Evolutionary conservation across 2,329 filamentous ascomycete species (phyloP).

Genomic region (Colletotrichum incanum): DNA sequence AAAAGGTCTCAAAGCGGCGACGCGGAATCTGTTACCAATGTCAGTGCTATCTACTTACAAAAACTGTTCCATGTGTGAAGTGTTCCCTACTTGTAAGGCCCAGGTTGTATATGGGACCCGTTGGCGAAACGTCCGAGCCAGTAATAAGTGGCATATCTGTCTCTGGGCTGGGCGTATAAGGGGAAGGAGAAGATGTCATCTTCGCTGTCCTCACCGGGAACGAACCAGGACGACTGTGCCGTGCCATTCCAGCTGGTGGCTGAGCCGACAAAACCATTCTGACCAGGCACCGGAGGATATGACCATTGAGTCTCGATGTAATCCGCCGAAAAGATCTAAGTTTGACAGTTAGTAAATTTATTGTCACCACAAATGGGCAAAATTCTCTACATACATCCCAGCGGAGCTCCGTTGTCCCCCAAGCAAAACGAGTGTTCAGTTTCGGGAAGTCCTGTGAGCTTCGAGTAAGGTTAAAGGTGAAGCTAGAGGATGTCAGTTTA

Average conservation of each 20-base stretch:
- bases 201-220: constrained; percentile 5
- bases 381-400: background rate
- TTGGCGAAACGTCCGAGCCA: constrained; percentile 28
- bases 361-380: background rate
- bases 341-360: background rate
- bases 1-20: constrained; percentile 49
- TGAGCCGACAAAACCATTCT: constrained; percentile 58
- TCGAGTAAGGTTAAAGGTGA: background rate
- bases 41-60: background rate
- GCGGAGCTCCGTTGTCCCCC: too few relatives aligned
- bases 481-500: background rate
- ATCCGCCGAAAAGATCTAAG: too few relatives aligned
- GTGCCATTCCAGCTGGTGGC: constrained; percentile 51
- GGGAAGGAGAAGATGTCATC: constrained; percentile 25
- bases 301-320: too few relatives aligned
- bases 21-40: constrained; percentile 37
- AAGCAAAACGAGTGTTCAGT: background rate
- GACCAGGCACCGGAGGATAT: too few relatives aligned
- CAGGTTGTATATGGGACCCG: constrained; percentile 16
- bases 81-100: constrained; percentile 18
- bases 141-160: background rate
- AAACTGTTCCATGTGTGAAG: rapidly evolving
- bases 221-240: background rate
- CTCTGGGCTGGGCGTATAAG: background rate
- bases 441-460: too few relatives aligned